phyloP scores from a whole-genome alignment of 306 rosid species.

The Astragalus membranaceus region DNA sequence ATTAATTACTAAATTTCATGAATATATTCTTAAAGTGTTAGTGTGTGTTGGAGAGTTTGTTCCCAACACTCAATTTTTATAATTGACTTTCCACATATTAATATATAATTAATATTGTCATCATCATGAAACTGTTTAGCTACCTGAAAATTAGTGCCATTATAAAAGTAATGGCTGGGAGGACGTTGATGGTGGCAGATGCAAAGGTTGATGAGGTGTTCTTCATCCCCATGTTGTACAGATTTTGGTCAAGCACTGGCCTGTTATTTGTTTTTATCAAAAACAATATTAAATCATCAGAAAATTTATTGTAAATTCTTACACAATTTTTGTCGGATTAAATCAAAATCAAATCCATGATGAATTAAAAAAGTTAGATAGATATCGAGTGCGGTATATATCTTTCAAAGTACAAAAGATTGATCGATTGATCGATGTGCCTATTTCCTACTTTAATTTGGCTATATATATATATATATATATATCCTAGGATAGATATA shows the following conservation, averaged over 20 bases:
- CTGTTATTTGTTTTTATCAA: conserved; percentile 33
- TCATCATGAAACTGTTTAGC: too few species aligned
- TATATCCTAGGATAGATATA: too few species aligned
- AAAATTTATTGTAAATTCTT: background rate
- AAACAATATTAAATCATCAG: background rate
- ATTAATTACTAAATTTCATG: background rate
- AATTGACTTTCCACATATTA: too few species aligned
- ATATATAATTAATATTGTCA: too few species aligned
- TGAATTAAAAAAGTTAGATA: background rate
- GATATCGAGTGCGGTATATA: background rate
- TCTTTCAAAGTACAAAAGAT: conserved; percentile 11
- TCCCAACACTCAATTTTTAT: too few species aligned
- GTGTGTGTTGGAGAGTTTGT: too few species aligned
- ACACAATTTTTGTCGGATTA: background rate
- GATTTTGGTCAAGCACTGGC: conserved; percentile 95
- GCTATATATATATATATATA: too few species aligned
- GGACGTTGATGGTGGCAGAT: conserved; percentile 63
- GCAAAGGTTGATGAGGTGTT: conserved; percentile 88
- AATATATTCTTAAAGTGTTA: background rate
- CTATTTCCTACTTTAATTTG: conserved; percentile 6
- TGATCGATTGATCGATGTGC: too few species aligned
- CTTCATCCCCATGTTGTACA: conserved; percentile 88
- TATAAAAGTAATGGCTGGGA: conserved; percentile 88
- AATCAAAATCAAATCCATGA: conserved; percentile 1
- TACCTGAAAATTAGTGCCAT: conserved; percentile 91